Evolutionary conservation across 1,139 yeast species (phyloP), one percentile per base, ranked within the genome.

Genomic region (Torulaspora pretoriensis): DNA sequence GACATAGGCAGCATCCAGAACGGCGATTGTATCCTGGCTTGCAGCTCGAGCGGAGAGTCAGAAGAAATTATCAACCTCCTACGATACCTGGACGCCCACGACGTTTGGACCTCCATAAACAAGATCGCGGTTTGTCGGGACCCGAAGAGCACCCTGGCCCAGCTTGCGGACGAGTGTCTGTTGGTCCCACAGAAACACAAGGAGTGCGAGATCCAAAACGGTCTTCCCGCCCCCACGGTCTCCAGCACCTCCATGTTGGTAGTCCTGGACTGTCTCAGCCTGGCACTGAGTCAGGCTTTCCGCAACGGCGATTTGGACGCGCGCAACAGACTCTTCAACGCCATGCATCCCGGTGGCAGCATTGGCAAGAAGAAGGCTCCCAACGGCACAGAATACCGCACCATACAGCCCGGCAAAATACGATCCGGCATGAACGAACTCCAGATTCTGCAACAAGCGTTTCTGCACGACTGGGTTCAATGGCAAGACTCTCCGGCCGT

Each of bases 291-390:
- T 40, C 94, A 87, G 58, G 63, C 81, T 23, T 47, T 48, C 62
- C 73, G 82, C 41, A 81, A 81, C 47, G 69, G 68, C 5, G 88
- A 84, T 57, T 67, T 71, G 31, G 63, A 68, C 32, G 70, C 73
- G 49, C 70, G 95, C 40, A 74, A 73, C 50, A 69, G 64, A 47
- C 63, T 73, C 39, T 88, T 88, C 63, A 80, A 84, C 7, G 74
- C 74, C 50, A 76, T 83, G 59, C 96, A 88, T 59, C 96, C 96
- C 1, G 96, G 96, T 27, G 96, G 96, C 22, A 85, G 94, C 1
- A 87, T 88, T 56, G 96, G 96, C 13, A 31, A 38, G 34, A 38
- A 33, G 10, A 24, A 42, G n/a, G 13, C 19, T 9, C 17, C 42
- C 6, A 25, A 22, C 19, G 36, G 29, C 16, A 19, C 37, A 16